phyloP scores from a whole-genome alignment of 805 yeast genomes.

The Brettanomyces naardenensis region DNA sequence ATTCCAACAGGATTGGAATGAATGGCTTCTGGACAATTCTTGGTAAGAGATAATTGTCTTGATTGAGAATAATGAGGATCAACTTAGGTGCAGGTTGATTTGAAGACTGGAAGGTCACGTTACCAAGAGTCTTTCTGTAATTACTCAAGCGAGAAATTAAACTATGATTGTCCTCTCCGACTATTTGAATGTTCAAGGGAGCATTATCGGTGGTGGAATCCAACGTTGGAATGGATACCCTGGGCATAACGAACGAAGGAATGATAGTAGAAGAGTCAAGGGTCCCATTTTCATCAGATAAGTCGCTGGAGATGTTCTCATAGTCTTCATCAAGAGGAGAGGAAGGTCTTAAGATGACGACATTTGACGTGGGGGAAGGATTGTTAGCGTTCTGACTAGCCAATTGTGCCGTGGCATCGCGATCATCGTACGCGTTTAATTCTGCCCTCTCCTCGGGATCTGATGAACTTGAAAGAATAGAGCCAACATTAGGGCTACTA shows the following conservation, averaged over 20 bases:
- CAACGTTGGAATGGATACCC: constrained; percentile 22
- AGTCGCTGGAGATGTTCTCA: constrained; percentile 1
- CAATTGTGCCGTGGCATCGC: neutral
- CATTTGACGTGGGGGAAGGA: neutral
- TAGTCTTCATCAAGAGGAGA: neutral
- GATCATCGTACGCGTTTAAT: neutral
- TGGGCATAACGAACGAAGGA: constrained; percentile 32
- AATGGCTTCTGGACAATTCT: constrained; percentile 22
- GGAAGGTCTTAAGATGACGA: neutral
- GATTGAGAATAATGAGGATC: constrained; percentile 21
- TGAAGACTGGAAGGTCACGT: constrained; percentile 17
- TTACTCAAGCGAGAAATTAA: constrained; percentile 18
- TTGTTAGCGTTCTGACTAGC: neutral
- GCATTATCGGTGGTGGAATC: constrained; percentile 2
- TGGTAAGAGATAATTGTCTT: constrained; percentile 22
- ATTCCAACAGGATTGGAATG: constrained; percentile 19
- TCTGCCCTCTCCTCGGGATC: neutral
- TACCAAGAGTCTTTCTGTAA: constrained; percentile 23
- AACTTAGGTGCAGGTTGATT: constrained; percentile 17
- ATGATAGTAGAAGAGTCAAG: constrained; percentile 21
- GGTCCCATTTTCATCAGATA: constrained; percentile 19
- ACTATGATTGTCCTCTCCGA: constrained; percentile 17
- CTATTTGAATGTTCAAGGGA: constrained; percentile 18
- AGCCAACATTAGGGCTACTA: constrained; percentile 19
- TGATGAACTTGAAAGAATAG: constrained; percentile 25